Conservation (phyloP, 768 basidiomycete genomes). For the Obba rivulosa region DNA sequence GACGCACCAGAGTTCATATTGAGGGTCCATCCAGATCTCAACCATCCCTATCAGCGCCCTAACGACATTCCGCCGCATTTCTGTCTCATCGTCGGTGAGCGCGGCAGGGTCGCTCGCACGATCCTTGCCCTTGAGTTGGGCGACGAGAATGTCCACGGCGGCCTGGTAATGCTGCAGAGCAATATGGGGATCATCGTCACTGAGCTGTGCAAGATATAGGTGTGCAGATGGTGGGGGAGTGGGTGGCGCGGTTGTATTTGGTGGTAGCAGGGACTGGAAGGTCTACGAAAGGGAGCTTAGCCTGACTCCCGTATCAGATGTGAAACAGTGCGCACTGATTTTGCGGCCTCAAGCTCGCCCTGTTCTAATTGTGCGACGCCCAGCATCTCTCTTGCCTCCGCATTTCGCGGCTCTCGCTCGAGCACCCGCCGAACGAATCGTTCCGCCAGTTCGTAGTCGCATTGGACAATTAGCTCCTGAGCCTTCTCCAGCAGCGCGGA, state of each 20-base stretch:
- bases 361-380: slow-evolving; percentile 76
- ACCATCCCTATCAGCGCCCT: slow-evolving; percentile 83
- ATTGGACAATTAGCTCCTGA: slow-evolving; percentile 75
- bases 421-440: slow-evolving; percentile 68
- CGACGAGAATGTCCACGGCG: slow-evolving; percentile 66
- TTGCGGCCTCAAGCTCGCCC: slow-evolving; percentile 71
- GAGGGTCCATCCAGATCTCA: slow-evolving; percentile 95
- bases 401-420: slow-evolving; percentile 55
- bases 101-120: slow-evolving; percentile 37
- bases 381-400: slow-evolving; percentile 72
- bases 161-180: slow-evolving; percentile 75
- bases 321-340: slow-evolving; percentile 40
- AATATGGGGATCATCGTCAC: slow-evolving; percentile 66
- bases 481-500: slow-evolving; percentile 67
- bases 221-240: slow-evolving; percentile 71
- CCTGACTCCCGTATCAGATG: neutral
- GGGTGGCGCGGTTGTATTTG: slow-evolving; percentile 51
- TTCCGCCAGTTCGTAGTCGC: slow-evolving; percentile 76
- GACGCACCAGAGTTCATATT: slow-evolving; percentile 78
- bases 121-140: slow-evolving; percentile 73
- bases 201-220: slow-evolving; percentile 85
- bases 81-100: slow-evolving; percentile 42
- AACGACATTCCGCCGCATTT: slow-evolving; percentile 64
- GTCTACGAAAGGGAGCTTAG: slow-evolving; percentile 37
- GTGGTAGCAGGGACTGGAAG: slow-evolving; percentile 56